A percentile compares a stretch with the other conserved stretches of the same genome.
Conservation (phyloP, 805 yeast species). For the Hanseniaspora clermontiae region DNA sequence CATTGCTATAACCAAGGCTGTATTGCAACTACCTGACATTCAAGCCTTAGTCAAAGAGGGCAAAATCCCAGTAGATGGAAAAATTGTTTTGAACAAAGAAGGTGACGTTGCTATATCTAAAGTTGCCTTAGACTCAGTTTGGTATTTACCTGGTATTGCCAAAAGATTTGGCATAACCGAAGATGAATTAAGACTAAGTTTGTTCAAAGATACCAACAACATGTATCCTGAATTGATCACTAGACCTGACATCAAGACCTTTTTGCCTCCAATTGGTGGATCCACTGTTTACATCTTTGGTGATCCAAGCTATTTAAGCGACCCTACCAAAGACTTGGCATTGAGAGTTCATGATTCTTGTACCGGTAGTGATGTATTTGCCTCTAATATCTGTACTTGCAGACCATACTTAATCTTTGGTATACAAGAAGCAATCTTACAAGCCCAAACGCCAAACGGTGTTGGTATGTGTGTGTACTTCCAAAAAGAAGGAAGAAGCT, state of each 20-base stretch:
- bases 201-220: slow-evolving; percentile 59
- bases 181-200: slow-evolving; percentile 41
- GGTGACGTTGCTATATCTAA: slow-evolving; percentile 55
- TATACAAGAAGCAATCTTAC: slow-evolving; percentile 53
- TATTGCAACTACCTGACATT: slow-evolving; percentile 47
- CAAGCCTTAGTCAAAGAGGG: slow-evolving; percentile 44
- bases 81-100: slow-evolving; percentile 42
- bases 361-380: slow-evolving; percentile 58
- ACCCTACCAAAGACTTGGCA: slow-evolving; percentile 40
- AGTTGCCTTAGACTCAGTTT: slow-evolving; percentile 58
- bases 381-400: slow-evolving; percentile 58
- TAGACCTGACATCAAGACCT: slow-evolving; percentile 53
- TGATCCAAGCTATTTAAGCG: slow-evolving; percentile 41
- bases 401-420: slow-evolving; percentile 58
- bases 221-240: slow-evolving; percentile 59
- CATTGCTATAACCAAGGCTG: slow-evolving; percentile 55
- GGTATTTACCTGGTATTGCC: slow-evolving; percentile 61
- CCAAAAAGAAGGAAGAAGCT: slow-evolving; percentile 58
- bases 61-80: slow-evolving; percentile 45
- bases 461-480: slow-evolving; percentile 51
- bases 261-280: slow-evolving; percentile 61
- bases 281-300: slow-evolving; percentile 55
- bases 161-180: slow-evolving; percentile 48
- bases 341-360: slow-evolving; percentile 58
- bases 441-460: slow-evolving; percentile 51